Evolutionary conservation across 163 green algal species (phyloP).

Genomic region (Chlorella variabilis): DNA sequence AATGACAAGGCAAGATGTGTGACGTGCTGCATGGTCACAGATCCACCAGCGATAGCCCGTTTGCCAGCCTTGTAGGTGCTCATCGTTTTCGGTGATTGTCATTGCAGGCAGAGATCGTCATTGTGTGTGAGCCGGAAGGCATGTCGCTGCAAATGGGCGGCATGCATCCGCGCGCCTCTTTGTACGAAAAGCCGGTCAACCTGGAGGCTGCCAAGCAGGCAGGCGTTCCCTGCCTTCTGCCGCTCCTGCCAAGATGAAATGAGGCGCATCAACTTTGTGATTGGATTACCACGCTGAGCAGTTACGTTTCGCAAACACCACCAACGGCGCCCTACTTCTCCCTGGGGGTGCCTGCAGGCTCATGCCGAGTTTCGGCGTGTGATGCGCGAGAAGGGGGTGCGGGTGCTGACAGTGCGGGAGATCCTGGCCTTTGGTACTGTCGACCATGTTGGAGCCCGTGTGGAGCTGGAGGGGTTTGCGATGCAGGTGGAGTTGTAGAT

Average conservation of each 20-base stretch:
- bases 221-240: not conserved
- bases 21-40: no score
- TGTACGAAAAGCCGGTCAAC: constrained; percentile 96
- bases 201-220: constrained; percentile 81
- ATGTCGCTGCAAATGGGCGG: constrained; percentile 93
- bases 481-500: constrained; percentile 48
- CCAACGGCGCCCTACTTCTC: no score
- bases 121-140: constrained; percentile 95
- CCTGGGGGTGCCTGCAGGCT: constrained; percentile 44
- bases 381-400: constrained; percentile 70
- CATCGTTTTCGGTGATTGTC: no score
- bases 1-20: no score
- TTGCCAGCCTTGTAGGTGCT: no score
- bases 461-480: constrained; percentile 93
- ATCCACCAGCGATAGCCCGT: no score
- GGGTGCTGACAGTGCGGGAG: constrained; percentile 91
- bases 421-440: constrained; percentile 85
- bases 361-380: constrained; percentile 85
- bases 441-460: constrained; percentile 82
- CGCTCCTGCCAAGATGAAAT: not conserved
- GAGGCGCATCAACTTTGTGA: no score
- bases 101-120: constrained; percentile 62
- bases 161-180: constrained; percentile 90
- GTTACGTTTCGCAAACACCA: no score
- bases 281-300: no score